These are phyloP conservation scores for Colletotrichum sojae DNA, from an alignment of 2,329 filamentous ascomycete genomes.

Conservation along the genomic window DNA sequence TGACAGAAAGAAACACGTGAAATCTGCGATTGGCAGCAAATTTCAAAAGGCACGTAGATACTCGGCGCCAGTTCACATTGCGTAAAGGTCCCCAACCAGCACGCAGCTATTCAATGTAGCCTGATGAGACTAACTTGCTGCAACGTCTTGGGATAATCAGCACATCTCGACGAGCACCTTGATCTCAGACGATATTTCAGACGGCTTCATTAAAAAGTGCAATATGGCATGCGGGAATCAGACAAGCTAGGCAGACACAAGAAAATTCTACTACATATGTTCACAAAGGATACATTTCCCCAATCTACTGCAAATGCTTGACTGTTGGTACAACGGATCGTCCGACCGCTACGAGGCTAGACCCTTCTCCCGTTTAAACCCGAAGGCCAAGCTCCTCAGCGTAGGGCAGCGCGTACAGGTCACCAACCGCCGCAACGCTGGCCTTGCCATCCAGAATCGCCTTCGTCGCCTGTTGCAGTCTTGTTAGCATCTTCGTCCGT, in stretches of 20 bases:
- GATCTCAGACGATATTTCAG: conserved; percentile 1
- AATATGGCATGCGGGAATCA: conserved; percentile 28
- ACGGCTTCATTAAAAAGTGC: conserved; percentile 1
- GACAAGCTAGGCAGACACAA: conserved; percentile 40
- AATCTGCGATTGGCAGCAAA: neutral
- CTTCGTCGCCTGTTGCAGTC: conserved; percentile 80
- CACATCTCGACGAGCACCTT: neutral
- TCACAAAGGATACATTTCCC: conserved; percentile 59
- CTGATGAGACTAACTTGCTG: neutral
- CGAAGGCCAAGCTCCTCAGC: conserved; percentile 94
- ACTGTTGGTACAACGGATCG: conserved; percentile 59
- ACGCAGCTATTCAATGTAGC: no score
- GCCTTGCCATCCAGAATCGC: conserved; percentile 89
- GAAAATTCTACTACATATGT: conserved; percentile 61
- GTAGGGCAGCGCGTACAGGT: conserved; percentile 91
- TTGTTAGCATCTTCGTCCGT: conserved; percentile 47
- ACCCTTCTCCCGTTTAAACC: conserved; percentile 75
- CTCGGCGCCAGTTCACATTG: no score
- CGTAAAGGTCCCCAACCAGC: no score
- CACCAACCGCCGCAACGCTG: conserved; percentile 89
- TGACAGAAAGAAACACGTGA: neutral
- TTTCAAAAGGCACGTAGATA: no score
- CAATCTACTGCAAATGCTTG: conserved; percentile 52
- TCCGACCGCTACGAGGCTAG: conserved; percentile 45
- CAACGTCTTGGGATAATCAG: neutral